These are phyloP conservation scores for Pythium myriotylum DNA, from an alignment of 352 stramenopile species.

Conservation along the genomic window DNA sequence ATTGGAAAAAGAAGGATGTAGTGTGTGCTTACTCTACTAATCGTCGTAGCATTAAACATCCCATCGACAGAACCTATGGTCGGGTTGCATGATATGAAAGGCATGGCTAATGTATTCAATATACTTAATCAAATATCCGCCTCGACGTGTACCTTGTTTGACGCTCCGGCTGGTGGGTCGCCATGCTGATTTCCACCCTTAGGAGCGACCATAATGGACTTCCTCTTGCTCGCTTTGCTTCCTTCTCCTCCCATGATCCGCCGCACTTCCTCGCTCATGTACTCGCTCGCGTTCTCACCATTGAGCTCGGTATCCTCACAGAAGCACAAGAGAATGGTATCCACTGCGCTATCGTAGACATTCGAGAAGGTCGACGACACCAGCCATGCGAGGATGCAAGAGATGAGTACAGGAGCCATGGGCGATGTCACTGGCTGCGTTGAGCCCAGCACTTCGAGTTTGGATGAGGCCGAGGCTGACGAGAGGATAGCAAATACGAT, in stretches of 20 bases:
- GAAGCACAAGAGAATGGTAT: slow-evolving; percentile 97
- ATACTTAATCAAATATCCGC: slow-evolving; percentile 14
- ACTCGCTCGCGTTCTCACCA: slow-evolving; percentile 58
- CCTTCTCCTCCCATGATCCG: slow-evolving; percentile 52
- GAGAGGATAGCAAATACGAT: slow-evolving; percentile 57
- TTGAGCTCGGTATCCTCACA: slow-evolving; percentile 90
- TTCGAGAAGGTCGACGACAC: slow-evolving; percentile 90
- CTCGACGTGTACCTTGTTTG: slow-evolving; percentile 42
- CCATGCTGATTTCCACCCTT: slow-evolving; percentile 11
- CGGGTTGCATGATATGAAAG: not conserved
- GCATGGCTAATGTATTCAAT: not conserved
- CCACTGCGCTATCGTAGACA: slow-evolving; percentile 94
- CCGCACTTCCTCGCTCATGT: slow-evolving; percentile 79
- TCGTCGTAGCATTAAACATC: not conserved
- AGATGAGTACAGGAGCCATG: slow-evolving; percentile 89
- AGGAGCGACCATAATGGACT: slow-evolving; percentile 43
- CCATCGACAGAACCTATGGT: slow-evolving; percentile 1
- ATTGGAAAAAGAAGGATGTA: slow-evolving; percentile 66
- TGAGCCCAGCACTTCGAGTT: slow-evolving; percentile 66
- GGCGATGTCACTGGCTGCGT: slow-evolving; percentile 77
- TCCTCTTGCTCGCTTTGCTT: slow-evolving; percentile 38
- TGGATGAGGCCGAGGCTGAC: slow-evolving; percentile 30
- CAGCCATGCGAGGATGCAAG: slow-evolving; percentile 88
- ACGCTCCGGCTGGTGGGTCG: not conserved
- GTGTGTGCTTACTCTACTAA: slow-evolving; percentile 78